phyloP scores from a whole-genome alignment of 2,329 filamentous ascomycete genomes.

The Pseudogymnoascus verrucosus region DNA sequence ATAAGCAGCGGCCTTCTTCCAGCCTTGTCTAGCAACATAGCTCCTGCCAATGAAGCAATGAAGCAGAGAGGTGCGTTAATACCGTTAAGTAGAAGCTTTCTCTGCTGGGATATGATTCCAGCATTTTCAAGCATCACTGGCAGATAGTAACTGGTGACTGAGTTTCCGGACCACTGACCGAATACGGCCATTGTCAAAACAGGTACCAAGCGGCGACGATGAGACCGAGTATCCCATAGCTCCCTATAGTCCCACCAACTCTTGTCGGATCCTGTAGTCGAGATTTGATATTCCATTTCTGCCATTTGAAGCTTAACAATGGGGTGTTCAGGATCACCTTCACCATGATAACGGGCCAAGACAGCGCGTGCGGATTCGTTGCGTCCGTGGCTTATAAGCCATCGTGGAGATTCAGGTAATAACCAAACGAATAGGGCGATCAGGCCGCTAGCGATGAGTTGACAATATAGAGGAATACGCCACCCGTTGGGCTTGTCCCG shows the following conservation, averaged over 20 bases:
- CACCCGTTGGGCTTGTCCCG: conserved; percentile 9
- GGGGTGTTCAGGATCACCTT: conserved; percentile 25
- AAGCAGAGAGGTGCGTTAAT: conserved; percentile 26
- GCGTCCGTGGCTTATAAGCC: conserved; percentile 43
- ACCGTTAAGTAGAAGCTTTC: conserved; percentile 36
- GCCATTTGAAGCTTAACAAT: conserved; percentile 24
- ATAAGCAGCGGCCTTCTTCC: conserved; percentile 35
- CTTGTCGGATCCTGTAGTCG: conserved; percentile 24
- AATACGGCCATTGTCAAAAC: conserved; percentile 27
- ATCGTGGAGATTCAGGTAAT: conserved; percentile 18
- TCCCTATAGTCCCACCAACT: conserved; percentile 27
- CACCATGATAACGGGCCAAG: conserved; percentile 47
- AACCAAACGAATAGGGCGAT: too few species aligned
- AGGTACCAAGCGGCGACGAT: conserved; percentile 24
- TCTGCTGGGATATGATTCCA: conserved; percentile 31
- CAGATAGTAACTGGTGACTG: conserved; percentile 20
- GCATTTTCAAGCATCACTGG: conserved; percentile 19
- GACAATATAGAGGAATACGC: conserved; percentile 18
- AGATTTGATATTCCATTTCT: conserved; percentile 24
- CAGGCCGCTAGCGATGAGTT: neutral
- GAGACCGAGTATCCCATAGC: conserved; percentile 21
- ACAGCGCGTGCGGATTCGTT: conserved; percentile 46
- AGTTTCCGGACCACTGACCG: conserved; percentile 30
- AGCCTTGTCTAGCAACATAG: conserved; percentile 19
- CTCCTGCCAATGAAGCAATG: conserved; percentile 26